Percentiles rank a stretch among this genome's conserved stretches.
These are phyloP conservation scores for Austroboletus olivaceoglutinosus DNA, from an alignment of 1,284 basidiomycete genomes.

Conservation along the genomic window DNA sequence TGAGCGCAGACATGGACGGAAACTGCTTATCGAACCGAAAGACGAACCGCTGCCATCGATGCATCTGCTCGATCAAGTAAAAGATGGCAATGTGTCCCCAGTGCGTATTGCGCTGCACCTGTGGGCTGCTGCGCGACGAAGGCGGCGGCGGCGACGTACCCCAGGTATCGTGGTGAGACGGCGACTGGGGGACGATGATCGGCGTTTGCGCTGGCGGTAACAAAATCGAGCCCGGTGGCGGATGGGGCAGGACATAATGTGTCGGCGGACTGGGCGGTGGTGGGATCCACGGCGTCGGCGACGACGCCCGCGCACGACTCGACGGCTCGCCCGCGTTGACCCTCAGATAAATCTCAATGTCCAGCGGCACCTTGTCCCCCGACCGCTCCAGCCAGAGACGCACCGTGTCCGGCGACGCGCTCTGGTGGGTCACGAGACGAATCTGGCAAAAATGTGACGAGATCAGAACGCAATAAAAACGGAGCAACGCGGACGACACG, in stretches of 20 bases:
- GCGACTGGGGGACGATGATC: slow-evolving; percentile 36
- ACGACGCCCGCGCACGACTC: slow-evolving; percentile 30
- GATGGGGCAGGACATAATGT: slow-evolving; percentile 42
- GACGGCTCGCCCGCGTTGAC: slow-evolving; percentile 38
- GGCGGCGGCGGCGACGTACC: slow-evolving; percentile 27
- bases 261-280: slow-evolving; percentile 33
- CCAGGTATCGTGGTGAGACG: slow-evolving; percentile 35
- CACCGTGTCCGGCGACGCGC: slow-evolving; percentile 70
- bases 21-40: slow-evolving; percentile 75
- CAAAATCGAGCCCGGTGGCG: slow-evolving; percentile 33
- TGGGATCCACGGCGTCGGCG: slow-evolving; percentile 40
- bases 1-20: slow-evolving; percentile 64
- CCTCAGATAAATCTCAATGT: slow-evolving; percentile 73
- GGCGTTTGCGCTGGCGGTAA: slow-evolving; percentile 41
- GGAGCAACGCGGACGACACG: slow-evolving; percentile 9
- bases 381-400: slow-evolving; percentile 78
- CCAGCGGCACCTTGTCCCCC: slow-evolving; percentile 61
- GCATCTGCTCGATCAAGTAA: slow-evolving; percentile 74
- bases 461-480: slow-evolving; percentile 1
- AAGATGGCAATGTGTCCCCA: slow-evolving; percentile 78
- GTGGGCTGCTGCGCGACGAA: slow-evolving; percentile 26
- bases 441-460: slow-evolving; percentile 43
- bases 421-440: slow-evolving; percentile 65
- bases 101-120: slow-evolving; percentile 47
- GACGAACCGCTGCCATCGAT: slow-evolving; percentile 74